Evolutionary conservation across 2,329 filamentous ascomycete genomes (phyloP).

Genomic region (Ceratocystis destructans): DNA sequence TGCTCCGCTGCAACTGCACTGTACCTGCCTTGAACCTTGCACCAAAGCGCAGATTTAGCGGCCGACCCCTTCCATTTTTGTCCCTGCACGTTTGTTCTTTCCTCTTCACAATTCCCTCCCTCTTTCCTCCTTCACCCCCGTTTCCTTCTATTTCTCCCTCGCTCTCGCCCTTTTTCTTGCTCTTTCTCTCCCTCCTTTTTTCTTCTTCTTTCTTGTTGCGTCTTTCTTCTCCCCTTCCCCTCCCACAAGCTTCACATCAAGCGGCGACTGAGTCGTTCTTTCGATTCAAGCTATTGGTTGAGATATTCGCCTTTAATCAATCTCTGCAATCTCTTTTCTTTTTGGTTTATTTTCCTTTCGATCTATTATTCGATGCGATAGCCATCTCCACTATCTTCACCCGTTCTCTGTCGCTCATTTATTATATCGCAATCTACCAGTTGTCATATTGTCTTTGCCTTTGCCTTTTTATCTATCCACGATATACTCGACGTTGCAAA

Average conservation of each 20-base stretch:
- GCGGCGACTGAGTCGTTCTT: slow-evolving; percentile 16
- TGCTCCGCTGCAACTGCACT: slow-evolving; percentile 4
- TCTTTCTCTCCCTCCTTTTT: neutral
- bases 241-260: slow-evolving; percentile 16
- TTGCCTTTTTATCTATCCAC: neutral
- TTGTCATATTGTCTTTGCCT: neutral
- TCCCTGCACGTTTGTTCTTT: slow-evolving; percentile 5
- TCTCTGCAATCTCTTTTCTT: neutral
- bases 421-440: neutral
- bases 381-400: neutral
- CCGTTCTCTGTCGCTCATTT: neutral
- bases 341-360: neutral
- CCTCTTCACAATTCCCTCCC: slow-evolving; percentile 3
- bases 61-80: slow-evolving; percentile 13
- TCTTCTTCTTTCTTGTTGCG: neutral
- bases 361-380: neutral
- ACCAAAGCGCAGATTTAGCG: neutral
- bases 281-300: slow-evolving; percentile 14
- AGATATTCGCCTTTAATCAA: slow-evolving; percentile 11
- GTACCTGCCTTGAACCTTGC: slow-evolving; percentile 10
- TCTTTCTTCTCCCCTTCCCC: slow-evolving; percentile 2
- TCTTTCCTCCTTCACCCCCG: neutral
- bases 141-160: neutral
- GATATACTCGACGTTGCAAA: neutral
- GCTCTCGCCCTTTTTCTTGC: slow-evolving; percentile 7